phyloP scores from a whole-genome alignment of 2,329 filamentous ascomycete species.

The Epicoccum sorghinum region DNA sequence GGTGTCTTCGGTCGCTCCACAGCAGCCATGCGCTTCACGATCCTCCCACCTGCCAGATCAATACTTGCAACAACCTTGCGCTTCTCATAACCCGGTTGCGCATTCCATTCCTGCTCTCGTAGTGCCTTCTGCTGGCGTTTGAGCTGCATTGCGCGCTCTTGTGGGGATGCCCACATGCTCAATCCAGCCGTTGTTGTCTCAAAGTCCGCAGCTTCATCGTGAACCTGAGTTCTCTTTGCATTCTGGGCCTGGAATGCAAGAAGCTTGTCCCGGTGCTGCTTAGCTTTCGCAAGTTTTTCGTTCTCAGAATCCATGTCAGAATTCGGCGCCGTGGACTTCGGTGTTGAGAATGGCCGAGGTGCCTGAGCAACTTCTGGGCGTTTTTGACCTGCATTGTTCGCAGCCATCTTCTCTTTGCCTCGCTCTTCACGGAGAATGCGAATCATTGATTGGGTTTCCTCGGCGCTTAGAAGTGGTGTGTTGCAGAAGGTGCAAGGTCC shows the following conservation, averaged over 20 bases:
- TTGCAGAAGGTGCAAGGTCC: conserved; percentile 94
- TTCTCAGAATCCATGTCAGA: conserved; percentile 55
- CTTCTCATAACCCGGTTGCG: conserved; percentile 87
- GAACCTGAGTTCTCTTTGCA: conserved; percentile 79
- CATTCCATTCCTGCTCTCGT: conserved; percentile 85
- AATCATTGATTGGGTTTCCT: conserved; percentile 86
- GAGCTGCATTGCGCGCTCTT: conserved; percentile 80
- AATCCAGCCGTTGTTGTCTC: conserved; percentile 66
- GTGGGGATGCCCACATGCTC: conserved; percentile 83
- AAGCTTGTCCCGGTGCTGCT: conserved; percentile 80
- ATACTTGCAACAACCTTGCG: conserved; percentile 82
- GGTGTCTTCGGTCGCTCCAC: conserved; percentile 62
- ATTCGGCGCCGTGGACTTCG: conserved; percentile 42
- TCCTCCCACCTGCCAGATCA: conserved; percentile 77
- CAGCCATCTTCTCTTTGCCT: conserved; percentile 83
- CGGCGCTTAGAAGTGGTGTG: conserved; percentile 70
- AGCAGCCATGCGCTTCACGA: conserved; percentile 72
- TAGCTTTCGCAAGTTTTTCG: conserved; percentile 70
- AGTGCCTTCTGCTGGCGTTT: conserved; percentile 85
- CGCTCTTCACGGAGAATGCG: conserved; percentile 82
- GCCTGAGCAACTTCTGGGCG: conserved; percentile 68
- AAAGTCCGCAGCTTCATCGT: conserved; percentile 82
- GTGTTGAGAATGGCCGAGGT: conserved; percentile 63
- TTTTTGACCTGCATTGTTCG: conserved; percentile 73
- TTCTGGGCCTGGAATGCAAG: conserved; percentile 86